Base-by-base conservation (phyloP, 2,329 filamentous ascomycete species). In the Ascochyta fabae region DNA sequence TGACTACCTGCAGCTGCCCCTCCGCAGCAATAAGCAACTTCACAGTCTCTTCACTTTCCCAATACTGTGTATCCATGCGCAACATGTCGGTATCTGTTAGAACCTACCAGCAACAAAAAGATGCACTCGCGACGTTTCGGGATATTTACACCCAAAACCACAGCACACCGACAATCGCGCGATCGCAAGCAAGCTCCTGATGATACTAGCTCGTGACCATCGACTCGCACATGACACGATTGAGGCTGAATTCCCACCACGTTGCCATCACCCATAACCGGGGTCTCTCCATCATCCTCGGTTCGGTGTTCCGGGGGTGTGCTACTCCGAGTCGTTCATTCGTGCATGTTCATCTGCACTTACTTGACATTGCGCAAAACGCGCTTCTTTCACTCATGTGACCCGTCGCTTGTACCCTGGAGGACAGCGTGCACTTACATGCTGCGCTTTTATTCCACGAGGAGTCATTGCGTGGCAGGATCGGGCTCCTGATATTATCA, bases 381-480 rank as follows among this genome's bases (percentile, higher is more conserved):
- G 53, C 53, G 53, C 41, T 42, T 50, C 22, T 31, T n/a, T 6
- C 22, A 38, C 40, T 49, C 46, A 50, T 56, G 53, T 56, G 53
- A 42, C 47, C 22, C 46, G n/a, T 15, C 6, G 10, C 26, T 23
- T 50, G 36, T 34, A 50, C 22, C 40, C 42, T 13, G 42, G 26
- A 13, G 15, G 15, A n/a, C 24, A 29, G 19, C 13, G 40, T 49
- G 41, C 27, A 10, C 41, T 43, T 3, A 23, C 31, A 24, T 10
- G 31, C 29, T 31, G 38, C 16, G 9, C 26, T 16, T 41, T 15
- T 10, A 19, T 15, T 19, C 36, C 46, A 48, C 46, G 38, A 40
- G 46, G 19, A 26, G 22, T 12, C 13, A 33, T n/a, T 34, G 27
- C 27, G 33, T 35, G 33, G 15, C 36, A 22, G 36, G 19, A 13